Evolutionary conservation across 129 eudicot species (phyloP), one percentile per base, ranked within the genome.

Genomic region (Ambrosia artemisiifolia): DNA sequence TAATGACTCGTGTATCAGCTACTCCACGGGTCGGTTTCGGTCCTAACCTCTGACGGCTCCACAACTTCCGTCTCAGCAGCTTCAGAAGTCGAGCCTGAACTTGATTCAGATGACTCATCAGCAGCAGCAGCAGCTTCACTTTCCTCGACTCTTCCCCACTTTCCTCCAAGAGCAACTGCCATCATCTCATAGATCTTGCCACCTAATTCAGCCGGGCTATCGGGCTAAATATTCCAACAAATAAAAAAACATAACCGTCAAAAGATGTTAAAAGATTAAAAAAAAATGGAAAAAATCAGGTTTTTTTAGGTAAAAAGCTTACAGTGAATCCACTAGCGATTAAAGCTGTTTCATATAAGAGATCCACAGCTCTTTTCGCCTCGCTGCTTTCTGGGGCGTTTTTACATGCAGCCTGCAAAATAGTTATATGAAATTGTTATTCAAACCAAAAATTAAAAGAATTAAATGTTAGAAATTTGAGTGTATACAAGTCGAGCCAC

Each of bases 111-210:
- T 60, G 65, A 60, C 7, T 60, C 43, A 13, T 12, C 11, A 6
- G 65, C 63, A 18, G 72, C 63, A 18, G 72, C 72, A 7, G 71
- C 84, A 6, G 44, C 65, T 5, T 60, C 20, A 4, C 19, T 73
- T 12, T 83, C 96, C 43, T 95, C 97, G 1, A 72, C 71, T 77
- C 99, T 75, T 50, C 99, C 99, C 99, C 99, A 95, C 53, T 82
- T 86, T 55, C 99, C 99, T 50, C 97, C 97, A 5, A 95, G 91
- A 69, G 99, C 99, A 71, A 95, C 87, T 3, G 97, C 90, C 99
- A 95, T 95, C 99, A 95, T 95, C 79, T 95, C 99, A 17, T 95
- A 95, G 38, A 95, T 95, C 81, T 95, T 95, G 81, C 81, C 80
- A 36, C 99, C 97, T 62, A 95, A 54, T 76, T 95, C 97, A n/a